phyloP scores from a whole-genome alignment of 148 eudicot species.

The Diospyros lotus region DNA sequence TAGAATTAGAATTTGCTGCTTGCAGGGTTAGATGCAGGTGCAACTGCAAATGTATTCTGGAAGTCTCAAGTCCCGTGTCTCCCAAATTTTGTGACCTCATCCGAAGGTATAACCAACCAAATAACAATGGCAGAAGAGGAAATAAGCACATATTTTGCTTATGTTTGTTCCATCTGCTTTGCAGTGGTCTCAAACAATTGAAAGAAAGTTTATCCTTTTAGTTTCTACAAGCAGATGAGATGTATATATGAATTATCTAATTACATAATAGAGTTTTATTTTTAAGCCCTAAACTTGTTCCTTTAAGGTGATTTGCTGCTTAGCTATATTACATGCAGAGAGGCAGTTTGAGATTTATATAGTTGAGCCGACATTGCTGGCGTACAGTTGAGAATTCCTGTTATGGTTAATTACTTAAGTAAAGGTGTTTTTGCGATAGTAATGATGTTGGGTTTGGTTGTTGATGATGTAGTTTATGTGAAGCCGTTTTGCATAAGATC shows the following conservation, averaged over 20 bases:
- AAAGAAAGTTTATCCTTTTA: slow-evolving; percentile 3
- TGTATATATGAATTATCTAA: slow-evolving; percentile 18
- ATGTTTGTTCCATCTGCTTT: not conserved
- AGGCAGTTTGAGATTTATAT: no score
- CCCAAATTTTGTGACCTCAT: slow-evolving; percentile 15
- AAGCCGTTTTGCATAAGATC: not conserved
- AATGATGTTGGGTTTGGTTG: not conserved
- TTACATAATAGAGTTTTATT: no score
- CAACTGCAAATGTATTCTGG: slow-evolving; percentile 15
- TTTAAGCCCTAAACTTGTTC: no score
- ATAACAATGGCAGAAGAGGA: slow-evolving; percentile 13
- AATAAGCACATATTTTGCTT: not conserved
- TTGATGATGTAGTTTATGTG: not conserved
- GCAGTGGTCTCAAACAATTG: slow-evolving; percentile 6
- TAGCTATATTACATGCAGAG: no score
- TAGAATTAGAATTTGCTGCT: not conserved
- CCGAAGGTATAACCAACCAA: slow-evolving; percentile 21
- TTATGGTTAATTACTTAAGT: not conserved
- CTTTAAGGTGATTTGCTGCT: no score
- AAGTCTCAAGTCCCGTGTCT: slow-evolving; percentile 12
- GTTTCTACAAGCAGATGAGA: slow-evolving; percentile 14
- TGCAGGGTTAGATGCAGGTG: slow-evolving; percentile 25
- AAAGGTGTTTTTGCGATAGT: not conserved
- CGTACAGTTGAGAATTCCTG: no score
- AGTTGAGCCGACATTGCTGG: no score